Base-by-base conservation (phyloP, 148 eudicot genomes). In the Polygonum aviculare region DNA sequence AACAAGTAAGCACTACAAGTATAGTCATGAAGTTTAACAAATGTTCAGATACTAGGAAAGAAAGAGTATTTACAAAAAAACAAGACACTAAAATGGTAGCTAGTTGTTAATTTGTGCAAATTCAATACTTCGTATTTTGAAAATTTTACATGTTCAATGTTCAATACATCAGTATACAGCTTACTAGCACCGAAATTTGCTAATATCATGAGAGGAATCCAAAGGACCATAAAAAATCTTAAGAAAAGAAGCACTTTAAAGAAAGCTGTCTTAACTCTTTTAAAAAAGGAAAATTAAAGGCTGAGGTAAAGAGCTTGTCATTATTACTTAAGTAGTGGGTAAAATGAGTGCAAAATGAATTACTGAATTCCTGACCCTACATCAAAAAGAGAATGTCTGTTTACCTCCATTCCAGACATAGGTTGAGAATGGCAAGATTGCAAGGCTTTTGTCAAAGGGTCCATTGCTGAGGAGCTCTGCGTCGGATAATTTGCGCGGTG, bases 341-440 rank as follows among this genome's bases (percentile, higher is more conserved):
- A 39, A 70, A 70, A 9, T 31, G 70, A 73, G 67, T 12, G n/a
- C 40, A 57, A 74, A 40, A 26, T 75, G 70, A 21, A 41, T 0
- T 18, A 31, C 33, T 21, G 44, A 54, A 45, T 26, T 41, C 18
- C 55, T 57, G 71, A 67, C 73, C 74, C 57, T 39, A 22, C 52
- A 75, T 50, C 40, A 71, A 57, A 73, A 45, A 11, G 6, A 59
- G 18, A 48, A 38, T 16, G 6, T 67, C 6, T 62, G n/a, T 72
- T 65, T 87, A 91, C 96, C 93, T 87, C 91, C 79, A 79, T 45
- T 90, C 88, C 89, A 57, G 97, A 93, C 83, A 90, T 79, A 2
- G 97, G 99, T 79, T 91, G 99, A 70, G 99, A 95, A 84, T 95
- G 92, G 76, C 99, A 93, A 38, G 91, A 86, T 76, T 89, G 90